Evolutionary conservation across 2,329 filamentous ascomycete genomes (phyloP), one percentile per base, ranked within the genome.

Genomic region (Colletotrichum horii): DNA sequence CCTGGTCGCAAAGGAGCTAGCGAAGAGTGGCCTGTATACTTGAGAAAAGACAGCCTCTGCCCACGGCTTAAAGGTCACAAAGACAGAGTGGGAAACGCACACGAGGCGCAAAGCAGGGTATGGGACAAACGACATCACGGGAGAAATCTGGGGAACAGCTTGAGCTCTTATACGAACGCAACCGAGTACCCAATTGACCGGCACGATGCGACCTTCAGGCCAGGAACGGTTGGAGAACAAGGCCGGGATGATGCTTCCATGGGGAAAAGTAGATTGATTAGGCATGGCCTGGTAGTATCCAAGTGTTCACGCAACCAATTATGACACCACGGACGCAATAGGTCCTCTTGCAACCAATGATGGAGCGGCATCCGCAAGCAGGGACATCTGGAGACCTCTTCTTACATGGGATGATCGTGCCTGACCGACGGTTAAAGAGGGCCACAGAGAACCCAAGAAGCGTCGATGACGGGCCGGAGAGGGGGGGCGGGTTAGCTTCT

Each of bases 371-470:
- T 52, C 12, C 16, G 61, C 55, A 70, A 22, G 36, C 61, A 64
- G 62, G 66, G 24, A 74, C 61, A 61, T 36, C 26, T 34, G 28
- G 26, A 26, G 19, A 58, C 68, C 22, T 34, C 52, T 26, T n/a
- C 36, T 19, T 24, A 48, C 66, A 62, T 64, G 66, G 66, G 71
- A 62, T 43, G 65, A 48, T 70, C 48, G 66, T 62, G 24, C 52
- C 66, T 32, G 61, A n/a, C 28, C 66, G n/a, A 71, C 66, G 74
- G 74, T 26, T 76, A 76, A 71, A 76, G 22, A 70, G 71, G 38
- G n/a, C 24, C 38, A 26, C 19, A n/a, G 28, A 38, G 68, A 71
- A 36, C 16, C 55, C 24, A 69, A 48, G 9, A 8, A 48, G 8
- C 24, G 16, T 22, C 6, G 30, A 34, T 28, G 48, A 69, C 28